Conservation (phyloP, 1,139 yeast genomes). For the Lodderomyces parapsilosis region DNA sequence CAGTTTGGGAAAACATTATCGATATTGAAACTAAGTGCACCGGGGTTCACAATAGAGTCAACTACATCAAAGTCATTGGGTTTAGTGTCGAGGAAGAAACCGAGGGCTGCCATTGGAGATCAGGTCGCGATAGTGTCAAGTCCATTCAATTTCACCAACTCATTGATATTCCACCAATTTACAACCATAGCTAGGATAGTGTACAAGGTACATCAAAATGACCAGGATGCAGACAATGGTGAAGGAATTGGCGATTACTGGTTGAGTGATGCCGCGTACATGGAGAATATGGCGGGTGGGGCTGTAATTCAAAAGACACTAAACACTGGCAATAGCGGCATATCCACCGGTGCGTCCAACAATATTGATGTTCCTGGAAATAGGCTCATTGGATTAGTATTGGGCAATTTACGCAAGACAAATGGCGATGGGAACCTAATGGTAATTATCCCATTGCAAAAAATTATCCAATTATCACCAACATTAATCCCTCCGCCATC, state of each 20-base stretch:
- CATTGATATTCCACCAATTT: conserved; percentile 53
- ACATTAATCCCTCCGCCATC: conserved; percentile 5
- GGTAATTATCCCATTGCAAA: conserved; percentile 50
- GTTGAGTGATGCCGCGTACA: conserved; percentile 52
- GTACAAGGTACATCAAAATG: conserved; percentile 7
- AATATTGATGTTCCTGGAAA: no score
- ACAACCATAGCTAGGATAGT: conserved; percentile 44
- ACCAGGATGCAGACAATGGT: conserved; percentile 13
- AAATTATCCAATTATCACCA: conserved; percentile 10
- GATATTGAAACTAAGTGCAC: conserved; percentile 1
- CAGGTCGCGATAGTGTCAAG: conserved; percentile 32
- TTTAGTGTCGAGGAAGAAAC: not conserved
- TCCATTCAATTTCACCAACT: conserved; percentile 63
- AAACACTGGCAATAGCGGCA: not conserved
- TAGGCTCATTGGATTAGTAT: conserved; percentile 48
- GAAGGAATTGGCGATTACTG: conserved; percentile 21
- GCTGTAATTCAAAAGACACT: conserved; percentile 22
- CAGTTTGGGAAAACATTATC: conserved; percentile 8
- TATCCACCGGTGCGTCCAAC: no score
- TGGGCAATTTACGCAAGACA: conserved; percentile 48
- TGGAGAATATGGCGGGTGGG: conserved; percentile 71
- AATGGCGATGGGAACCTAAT: conserved; percentile 65
- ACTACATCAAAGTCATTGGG: not conserved
- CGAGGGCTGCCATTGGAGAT: conserved; percentile 10
- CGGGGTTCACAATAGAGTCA: not conserved